Evolutionary conservation across 345 rosid genomes (phyloP), one percentile per base, ranked within the genome.

Genomic region (Balakata baccata): DNA sequence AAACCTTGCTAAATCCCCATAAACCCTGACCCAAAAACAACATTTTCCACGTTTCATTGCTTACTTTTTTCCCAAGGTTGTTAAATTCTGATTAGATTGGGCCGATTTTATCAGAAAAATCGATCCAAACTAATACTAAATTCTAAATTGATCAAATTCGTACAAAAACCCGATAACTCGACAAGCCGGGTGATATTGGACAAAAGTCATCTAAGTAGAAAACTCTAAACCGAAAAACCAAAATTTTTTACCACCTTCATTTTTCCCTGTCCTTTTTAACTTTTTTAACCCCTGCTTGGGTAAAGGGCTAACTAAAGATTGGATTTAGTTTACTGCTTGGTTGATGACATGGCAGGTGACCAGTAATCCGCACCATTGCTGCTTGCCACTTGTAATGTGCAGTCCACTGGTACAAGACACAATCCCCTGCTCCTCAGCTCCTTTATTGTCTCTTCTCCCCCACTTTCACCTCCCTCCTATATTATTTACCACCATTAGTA

Each of bases 311-410:
- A 34, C 18, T 6, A 29, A 29, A 20, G 16, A 29, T 43, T 52
- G 11, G 12, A n/a, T 18, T 41, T 39, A n/a, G 0, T 43, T 74
- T 16, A 73, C 70, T 62, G 61, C 66, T 47, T 23, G 29, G 69
- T 52, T 67, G 77, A 25, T 23, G 65, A 57, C 82, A 61, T 85
- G 5, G 87, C 87, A 29, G 97, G 93, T 62, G 95, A 88, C 97
- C 98, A 94, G 75, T 84, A 87, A 88, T 94, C 97, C 13, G 97
- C 97, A 18, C 98, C 98, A 71, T 89, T 92, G 72, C 79, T 80
- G 66, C 75, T 84, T 5, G 79, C 90, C 81, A 89, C 90, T 77
- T 86, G 91, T 41, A 80, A 68, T 67, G 92, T 86, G 77, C 82
- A 87, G 0, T 85, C 91, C 72, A 87, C 77, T 0, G 97, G 97